Conservation (phyloP, 148 eudicot genomes). For the Chenopodium formosanum region DNA sequence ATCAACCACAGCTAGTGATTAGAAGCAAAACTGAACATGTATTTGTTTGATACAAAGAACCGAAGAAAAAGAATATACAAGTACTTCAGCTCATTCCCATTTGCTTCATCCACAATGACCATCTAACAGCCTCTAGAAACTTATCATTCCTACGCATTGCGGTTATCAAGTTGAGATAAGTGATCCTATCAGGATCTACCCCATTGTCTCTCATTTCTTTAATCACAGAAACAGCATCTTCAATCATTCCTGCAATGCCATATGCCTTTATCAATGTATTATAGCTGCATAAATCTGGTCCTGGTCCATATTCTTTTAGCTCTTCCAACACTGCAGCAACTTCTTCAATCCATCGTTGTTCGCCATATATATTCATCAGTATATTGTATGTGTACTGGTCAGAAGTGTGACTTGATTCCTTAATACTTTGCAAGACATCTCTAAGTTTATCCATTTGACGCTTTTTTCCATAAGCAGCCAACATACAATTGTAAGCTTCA, state of each 20-base stretch:
- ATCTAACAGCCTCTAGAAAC: slow-evolving; percentile 89
- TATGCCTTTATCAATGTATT: slow-evolving; percentile 95
- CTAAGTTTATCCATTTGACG: slow-evolving; percentile 76
- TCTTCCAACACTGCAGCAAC: slow-evolving; percentile 60
- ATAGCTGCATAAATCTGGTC: slow-evolving; percentile 82
- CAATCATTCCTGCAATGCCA: slow-evolving; percentile 95
- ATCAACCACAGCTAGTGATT: background rate
- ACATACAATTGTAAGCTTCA: slow-evolving; percentile 89
- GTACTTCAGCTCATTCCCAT: slow-evolving; percentile 49
- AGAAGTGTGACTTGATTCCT: slow-evolving; percentile 47
- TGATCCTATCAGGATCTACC: slow-evolving; percentile 63
- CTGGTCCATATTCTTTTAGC: slow-evolving; percentile 65
- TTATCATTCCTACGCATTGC: slow-evolving; percentile 74
- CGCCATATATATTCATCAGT: slow-evolving; percentile 84
- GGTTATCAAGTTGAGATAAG: slow-evolving; percentile 62
- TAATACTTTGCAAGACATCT: slow-evolving; percentile 62
- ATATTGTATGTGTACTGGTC: slow-evolving; percentile 82
- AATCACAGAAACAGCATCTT: slow-evolving; percentile 78
- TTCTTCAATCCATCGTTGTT: slow-evolving; percentile 89
- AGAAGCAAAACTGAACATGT: background rate
- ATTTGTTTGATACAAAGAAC: slow-evolving; percentile 5
- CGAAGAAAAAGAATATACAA: slow-evolving; percentile 8
- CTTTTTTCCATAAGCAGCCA: slow-evolving; percentile 85
- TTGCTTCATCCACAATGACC: slow-evolving; percentile 99
- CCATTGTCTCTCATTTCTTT: slow-evolving; percentile 85